A percentile compares a stretch with the other conserved stretches of the same genome.
Conservation (phyloP, 202 grass and related monocot genomes). For the Dendrocalamus latiflorus region DNA sequence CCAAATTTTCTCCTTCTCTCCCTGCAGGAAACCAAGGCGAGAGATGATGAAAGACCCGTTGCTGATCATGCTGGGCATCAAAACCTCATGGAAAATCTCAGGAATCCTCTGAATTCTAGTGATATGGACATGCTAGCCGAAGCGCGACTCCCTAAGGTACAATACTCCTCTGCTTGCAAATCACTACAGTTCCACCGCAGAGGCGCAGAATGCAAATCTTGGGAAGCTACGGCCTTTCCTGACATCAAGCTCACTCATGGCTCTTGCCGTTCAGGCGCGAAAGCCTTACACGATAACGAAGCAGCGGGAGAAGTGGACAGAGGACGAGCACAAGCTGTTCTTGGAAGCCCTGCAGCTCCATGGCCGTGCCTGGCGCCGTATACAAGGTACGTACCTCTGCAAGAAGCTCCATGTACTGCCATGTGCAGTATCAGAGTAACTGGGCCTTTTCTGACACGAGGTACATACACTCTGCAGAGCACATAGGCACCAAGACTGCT, state of each 20-base stretch:
- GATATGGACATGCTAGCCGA: slow-evolving; percentile 7
- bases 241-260: slow-evolving; percentile 3
- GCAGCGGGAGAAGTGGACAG: slow-evolving; percentile 71
- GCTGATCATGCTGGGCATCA: neutral
- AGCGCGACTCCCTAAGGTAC: slow-evolving; percentile 47
- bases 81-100: slow-evolving; percentile 6
- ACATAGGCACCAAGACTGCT: slow-evolving; percentile 87
- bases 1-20: neutral
- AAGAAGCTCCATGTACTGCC: neutral
- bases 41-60: neutral
- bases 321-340: slow-evolving; percentile 67
- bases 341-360: slow-evolving; percentile 55
- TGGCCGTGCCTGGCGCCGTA: slow-evolving; percentile 62
- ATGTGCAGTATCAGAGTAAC: neutral
- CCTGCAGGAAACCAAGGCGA: slow-evolving; percentile 28
- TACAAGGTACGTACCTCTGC: slow-evolving; percentile 37
- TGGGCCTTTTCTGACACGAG: slow-evolving; percentile 10
- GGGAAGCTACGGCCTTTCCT: neutral
- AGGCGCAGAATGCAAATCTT: neutral
- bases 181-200: neutral
- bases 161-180: neutral
- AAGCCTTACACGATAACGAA: slow-evolving; percentile 82
- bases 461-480: slow-evolving; percentile 46
- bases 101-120: neutral
- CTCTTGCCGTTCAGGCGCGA: slow-evolving; percentile 32